These are phyloP conservation scores for Pisolithus thermaeus DNA, from an alignment of 1,284 basidiomycete genomes.

Conservation along the genomic window DNA sequence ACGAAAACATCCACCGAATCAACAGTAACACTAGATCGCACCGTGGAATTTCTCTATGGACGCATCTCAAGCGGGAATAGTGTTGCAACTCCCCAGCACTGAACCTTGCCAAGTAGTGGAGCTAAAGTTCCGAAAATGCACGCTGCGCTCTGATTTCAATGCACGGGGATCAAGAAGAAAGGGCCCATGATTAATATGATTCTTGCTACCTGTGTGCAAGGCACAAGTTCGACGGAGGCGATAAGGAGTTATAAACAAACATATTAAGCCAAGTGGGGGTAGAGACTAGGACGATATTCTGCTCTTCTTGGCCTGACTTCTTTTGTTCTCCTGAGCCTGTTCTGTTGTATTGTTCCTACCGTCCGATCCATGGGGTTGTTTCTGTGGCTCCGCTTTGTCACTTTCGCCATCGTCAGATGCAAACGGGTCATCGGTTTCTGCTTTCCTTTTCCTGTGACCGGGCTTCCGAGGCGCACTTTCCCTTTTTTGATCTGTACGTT, in stretches of 20 bases:
- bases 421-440: constrained; percentile 38
- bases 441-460: constrained; percentile 36
- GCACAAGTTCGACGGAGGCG: background rate
- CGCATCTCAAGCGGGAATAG: no score
- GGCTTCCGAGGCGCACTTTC: constrained; percentile 31
- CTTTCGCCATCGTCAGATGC: constrained; percentile 40
- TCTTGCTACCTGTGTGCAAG: background rate
- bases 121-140: no score
- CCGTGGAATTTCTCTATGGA: no score
- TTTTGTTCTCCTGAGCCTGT: constrained; percentile 2
- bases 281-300: background rate
- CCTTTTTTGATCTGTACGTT: constrained; percentile 17
- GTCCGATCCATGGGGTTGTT: constrained; percentile 5
- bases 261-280: background rate
- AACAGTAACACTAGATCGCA: no score
- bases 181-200: background rate
- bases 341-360: constrained; percentile 2
- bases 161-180: no score
- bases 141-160: no score
- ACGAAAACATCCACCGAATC: no score
- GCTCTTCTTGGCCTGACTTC: constrained; percentile 12
- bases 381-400: constrained; percentile 10
- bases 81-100: no score
- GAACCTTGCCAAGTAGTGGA: no score
- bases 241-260: background rate